Evolutionary conservation across 306 rosid genomes (phyloP), one percentile per base, ranked within the genome.

Genomic region (Vigna reflexopilosa): DNA sequence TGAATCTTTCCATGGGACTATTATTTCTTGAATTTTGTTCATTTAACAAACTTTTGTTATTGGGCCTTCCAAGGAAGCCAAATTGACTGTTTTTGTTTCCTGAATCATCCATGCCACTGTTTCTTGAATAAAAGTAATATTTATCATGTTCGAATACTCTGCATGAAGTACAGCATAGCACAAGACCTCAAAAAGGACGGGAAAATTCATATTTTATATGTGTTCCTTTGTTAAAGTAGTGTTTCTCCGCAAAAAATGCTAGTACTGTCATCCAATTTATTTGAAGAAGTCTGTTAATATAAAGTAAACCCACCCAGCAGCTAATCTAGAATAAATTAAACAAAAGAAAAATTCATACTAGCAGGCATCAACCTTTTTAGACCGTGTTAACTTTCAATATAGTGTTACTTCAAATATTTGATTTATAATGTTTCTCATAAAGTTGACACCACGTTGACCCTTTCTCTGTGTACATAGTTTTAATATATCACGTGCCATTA

Each of bases 401-500:
- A 66, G 10, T 82, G 64, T 77, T 70, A 28, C 64, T 70, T 56
- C 36, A 75, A 62, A 22, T 76, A 75, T 79, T 57, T 85, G 34
- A 13, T 75, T 82, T 82, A 59, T 74, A 36, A 51, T 32, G 65
- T 26, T 71, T 80, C 75, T 80, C 81, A 80, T 72, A 40, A 85
- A 73, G 88, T 94, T 86, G 84, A 89, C 93, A 51, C 93, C 85
- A 74, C 52, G 80, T 88, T 89, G 83, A 84, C 74, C 82, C 83
- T 73, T 89, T 86, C 87, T 88, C 86, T 87, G 83, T 93, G 91
- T 81, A 87, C 87, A 86, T 93, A 90, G 96, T 93, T 90, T 90
- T 95, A 93, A 93, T 95, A 82, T 90, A 88, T 93, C 91, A 86
- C 94, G 80, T 93, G 98, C 96, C 88, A 86, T 93, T 90, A 95